These are phyloP conservation scores for Colletotrichum sp. DNA, from an alignment of 2,329 filamentous ascomycete species.

Conservation along the genomic window DNA sequence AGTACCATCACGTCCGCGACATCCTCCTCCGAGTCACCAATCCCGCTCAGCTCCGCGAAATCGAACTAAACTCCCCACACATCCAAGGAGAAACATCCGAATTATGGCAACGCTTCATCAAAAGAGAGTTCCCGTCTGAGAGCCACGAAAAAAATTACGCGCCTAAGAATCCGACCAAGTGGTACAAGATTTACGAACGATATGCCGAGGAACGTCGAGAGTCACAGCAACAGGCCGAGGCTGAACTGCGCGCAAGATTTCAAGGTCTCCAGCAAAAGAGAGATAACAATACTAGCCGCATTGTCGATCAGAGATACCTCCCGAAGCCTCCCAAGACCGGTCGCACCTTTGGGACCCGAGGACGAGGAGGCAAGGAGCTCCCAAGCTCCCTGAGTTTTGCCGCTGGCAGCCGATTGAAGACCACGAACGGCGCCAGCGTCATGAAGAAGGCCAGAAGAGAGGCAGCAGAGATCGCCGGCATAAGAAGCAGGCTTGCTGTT, in stretches of 20 bases:
- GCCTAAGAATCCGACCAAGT: constrained; percentile 71
- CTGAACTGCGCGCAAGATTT: constrained; percentile 61
- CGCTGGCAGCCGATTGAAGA: constrained; percentile 57
- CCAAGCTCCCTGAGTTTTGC: constrained; percentile 47
- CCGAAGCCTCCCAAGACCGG: constrained; percentile 45
- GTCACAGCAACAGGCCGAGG: constrained; percentile 64
- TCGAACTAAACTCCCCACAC: constrained; percentile 81
- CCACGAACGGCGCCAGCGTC: constrained; percentile 55
- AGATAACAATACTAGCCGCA: constrained; percentile 59
- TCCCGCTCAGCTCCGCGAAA: constrained; percentile 73
- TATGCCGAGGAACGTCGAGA: constrained; percentile 66
- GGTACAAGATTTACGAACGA: constrained; percentile 79
- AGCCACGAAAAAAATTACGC: constrained; percentile 64
- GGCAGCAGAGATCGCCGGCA: constrained; percentile 55
- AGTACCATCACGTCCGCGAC: constrained; percentile 50
- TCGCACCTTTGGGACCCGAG: constrained; percentile 22
- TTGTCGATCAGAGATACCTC: constrained; percentile 55
- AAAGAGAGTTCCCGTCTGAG: constrained; percentile 74
- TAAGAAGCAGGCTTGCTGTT: constrained; percentile 24
- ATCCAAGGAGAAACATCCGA: constrained; percentile 72
- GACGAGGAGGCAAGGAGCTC: constrained; percentile 29
- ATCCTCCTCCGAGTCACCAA: constrained; percentile 76
- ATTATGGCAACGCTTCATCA: constrained; percentile 82
- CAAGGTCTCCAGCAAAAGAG: constrained; percentile 63
- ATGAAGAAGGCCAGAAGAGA: constrained; percentile 63